Evolutionary conservation across 768 basidiomycete species (phyloP), one percentile per base, ranked within the genome.

Genomic region (Rhizopogon sp.): DNA sequence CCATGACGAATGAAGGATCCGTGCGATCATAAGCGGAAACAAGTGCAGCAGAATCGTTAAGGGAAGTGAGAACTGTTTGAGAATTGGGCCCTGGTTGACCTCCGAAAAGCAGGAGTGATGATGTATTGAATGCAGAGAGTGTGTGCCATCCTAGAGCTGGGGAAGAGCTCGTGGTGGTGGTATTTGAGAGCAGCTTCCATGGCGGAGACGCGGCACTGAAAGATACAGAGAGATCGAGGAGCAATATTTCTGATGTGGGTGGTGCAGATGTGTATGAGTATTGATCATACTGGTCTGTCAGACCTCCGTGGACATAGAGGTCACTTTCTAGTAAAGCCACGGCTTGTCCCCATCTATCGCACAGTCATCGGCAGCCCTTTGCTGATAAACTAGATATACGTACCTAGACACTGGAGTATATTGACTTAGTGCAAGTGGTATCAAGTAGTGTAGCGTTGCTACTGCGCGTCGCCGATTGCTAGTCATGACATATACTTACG

Each of bases 271-370:
- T 78, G 69, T 95, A 96, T 3, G 84, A 80, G 64, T 77, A 90
- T 14, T 76, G 64, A 66, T 87, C 85, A 68, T 69, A 80, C 35
- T 77, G 75, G 69, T 93, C 90, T 40, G 84, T 86, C 66, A 90
- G 84, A 46, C 93, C 93, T 39, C 93, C 93, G 56, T 89, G 84
- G 41, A 94, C 72, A 65, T 83, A 83, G 42, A 95, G 74, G 10
- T 75, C 74, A 58, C 82, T 76, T 62, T 79, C 74, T 22, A 87
- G 66, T 42, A 87, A 62, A 17, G 82, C 78, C 1, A 75, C 72
- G 5, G 89, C 88, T 59, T 92, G 90, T 29, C 86, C 93, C 93
- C 93, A 96, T 75, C 93, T 94, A 43, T 20, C 39, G 33, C 14
- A 25, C n/a, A 29, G 39, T 66, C 33, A 62, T 59, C 42, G 53